phyloP scores from a whole-genome alignment of 306 rosid species.

The Argentina anserina region DNA sequence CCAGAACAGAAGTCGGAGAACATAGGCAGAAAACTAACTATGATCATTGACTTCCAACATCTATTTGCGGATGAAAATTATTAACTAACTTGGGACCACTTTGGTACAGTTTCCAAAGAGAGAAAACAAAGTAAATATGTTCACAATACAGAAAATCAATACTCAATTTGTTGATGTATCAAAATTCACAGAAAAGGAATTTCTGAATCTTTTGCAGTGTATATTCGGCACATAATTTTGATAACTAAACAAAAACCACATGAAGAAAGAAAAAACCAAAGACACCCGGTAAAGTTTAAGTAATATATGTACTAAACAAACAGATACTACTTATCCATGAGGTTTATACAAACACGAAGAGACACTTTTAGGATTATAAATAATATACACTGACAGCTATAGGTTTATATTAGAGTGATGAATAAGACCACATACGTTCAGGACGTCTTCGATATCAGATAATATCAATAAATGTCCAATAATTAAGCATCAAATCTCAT shows the following conservation, averaged over 20 bases:
- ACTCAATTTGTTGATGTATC: background rate
- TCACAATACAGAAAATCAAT: background rate
- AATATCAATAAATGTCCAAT: background rate
- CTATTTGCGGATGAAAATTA: background rate
- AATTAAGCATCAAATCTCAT: background rate
- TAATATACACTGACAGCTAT: background rate
- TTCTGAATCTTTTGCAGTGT: no score
- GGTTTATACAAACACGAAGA: background rate
- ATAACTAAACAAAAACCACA: no score
- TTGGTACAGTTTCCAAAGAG: background rate
- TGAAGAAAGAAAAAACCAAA: background rate
- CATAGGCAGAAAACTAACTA: background rate
- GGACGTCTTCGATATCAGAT: background rate
- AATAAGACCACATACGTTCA: background rate
- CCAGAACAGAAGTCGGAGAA: background rate
- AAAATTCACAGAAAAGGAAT: background rate
- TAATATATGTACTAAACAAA: background rate
- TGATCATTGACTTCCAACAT: background rate
- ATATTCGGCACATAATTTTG: no score
- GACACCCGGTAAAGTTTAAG: background rate
- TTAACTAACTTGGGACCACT: background rate
- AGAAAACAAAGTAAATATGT: background rate
- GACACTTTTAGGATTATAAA: background rate
- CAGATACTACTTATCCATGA: background rate
- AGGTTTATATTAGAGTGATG: background rate